Percentiles rank a stretch among this genome's conserved stretches.
phyloP scores from a whole-genome alignment of 73 alveolate species.

The Paramecium primaurelia region DNA sequence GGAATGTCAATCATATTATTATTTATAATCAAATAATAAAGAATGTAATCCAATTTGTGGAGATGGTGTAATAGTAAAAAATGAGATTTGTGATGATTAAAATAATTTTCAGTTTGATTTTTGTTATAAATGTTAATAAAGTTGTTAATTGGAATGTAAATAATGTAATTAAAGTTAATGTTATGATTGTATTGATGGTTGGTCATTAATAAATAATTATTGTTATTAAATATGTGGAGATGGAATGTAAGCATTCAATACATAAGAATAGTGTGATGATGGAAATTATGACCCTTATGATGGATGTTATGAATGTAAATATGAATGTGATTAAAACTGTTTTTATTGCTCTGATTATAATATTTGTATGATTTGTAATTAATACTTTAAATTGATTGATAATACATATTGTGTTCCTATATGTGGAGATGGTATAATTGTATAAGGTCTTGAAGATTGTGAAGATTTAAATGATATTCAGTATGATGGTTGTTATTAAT shows the following conservation, averaged over 20 bases:
- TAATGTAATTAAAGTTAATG: not conserved
- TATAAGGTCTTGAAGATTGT: not conserved
- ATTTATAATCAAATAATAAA: too few species aligned
- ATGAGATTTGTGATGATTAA: not conserved
- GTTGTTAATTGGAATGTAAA: not conserved
- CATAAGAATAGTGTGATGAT: not conserved
- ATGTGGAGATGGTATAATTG: not conserved
- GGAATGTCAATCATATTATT: not conserved
- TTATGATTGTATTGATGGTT: not conserved
- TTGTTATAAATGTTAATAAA: not conserved
- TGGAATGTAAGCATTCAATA: not conserved
- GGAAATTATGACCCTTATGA: not conserved
- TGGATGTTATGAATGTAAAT: not conserved
- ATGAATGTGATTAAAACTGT: not conserved
- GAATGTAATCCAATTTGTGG: not conserved
- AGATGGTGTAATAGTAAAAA: not conserved
- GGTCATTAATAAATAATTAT: not conserved
- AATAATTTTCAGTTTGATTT: not conserved
- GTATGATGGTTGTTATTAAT: conserved; percentile 12
- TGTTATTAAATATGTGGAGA: not conserved
- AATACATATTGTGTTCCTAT: not conserved
- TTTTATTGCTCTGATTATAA: not conserved
- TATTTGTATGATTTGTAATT: not conserved
- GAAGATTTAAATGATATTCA: not conserved
- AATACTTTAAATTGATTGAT: not conserved